Percentiles rank a stretch among this genome's conserved stretches.
These are phyloP conservation scores for Fusarium sp. DNA, from an alignment of 2,329 filamentous ascomycete genomes.

Conservation along the genomic window DNA sequence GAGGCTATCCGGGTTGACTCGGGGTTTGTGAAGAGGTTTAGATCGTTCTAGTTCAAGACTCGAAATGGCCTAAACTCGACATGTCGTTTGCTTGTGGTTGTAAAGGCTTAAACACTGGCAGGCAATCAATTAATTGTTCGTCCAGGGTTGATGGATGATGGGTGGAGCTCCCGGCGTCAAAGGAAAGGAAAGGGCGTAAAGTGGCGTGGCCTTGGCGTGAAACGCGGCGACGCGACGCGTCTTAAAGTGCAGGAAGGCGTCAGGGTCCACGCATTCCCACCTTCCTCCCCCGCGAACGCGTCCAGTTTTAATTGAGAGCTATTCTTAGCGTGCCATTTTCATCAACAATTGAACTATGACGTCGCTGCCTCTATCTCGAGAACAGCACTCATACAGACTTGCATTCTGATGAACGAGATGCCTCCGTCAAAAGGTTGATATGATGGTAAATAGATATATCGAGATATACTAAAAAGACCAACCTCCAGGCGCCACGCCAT, in stretches of 20 bases:
- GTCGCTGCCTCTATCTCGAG: not conserved
- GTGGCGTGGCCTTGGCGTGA: constrained; percentile 28
- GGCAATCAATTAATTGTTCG: constrained; percentile 7
- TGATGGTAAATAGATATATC: constrained; percentile 10
- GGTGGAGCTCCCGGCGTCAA: constrained; percentile 25
- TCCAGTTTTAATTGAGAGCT: not conserved
- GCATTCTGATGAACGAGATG: not conserved
- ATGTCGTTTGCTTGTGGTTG: constrained; percentile 11
- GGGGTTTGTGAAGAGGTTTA: not conserved
- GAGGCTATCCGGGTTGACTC: not conserved
- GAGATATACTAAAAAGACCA: constrained; percentile 19
- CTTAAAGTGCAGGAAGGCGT: constrained; percentile 16
- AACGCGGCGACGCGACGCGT: constrained; percentile 39
- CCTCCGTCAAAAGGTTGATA: not conserved
- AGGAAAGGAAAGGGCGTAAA: constrained; percentile 16
- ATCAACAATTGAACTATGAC: not conserved
- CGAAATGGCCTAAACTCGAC: not conserved
- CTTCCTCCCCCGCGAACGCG: not conserved
- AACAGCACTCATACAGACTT: not conserved
- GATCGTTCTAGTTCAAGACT: not conserved
- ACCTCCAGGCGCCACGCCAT: constrained; percentile 9
- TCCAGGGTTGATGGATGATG: constrained; percentile 24
- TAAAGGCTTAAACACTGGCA: not conserved
- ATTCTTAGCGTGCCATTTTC: constrained; percentile 10
- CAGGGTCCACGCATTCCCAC: not conserved